phyloP scores from a whole-genome alignment of 805 yeast genomes.

The Kockiozyma suomiensis region DNA sequence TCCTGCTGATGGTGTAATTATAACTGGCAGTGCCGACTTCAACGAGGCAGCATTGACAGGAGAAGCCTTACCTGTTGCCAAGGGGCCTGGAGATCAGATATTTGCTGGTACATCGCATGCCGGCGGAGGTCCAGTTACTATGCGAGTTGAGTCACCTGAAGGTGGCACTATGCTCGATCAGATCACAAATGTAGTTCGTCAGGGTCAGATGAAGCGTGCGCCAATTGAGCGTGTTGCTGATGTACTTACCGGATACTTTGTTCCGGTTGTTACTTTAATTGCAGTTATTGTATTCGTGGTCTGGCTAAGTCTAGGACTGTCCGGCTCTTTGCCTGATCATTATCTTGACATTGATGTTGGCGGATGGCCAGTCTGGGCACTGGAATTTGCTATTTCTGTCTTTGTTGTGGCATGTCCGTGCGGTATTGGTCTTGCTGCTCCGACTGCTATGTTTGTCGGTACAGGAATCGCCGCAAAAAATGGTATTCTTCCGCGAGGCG shows the following conservation, averaged over 20 bases:
- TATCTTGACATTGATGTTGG: slow-evolving; percentile 69
- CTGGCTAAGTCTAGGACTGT: slow-evolving; percentile 63
- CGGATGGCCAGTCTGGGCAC: slow-evolving; percentile 77
- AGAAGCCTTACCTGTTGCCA: slow-evolving; percentile 65
- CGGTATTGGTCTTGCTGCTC: slow-evolving; percentile 83
- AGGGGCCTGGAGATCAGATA: slow-evolving; percentile 62
- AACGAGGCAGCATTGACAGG: slow-evolving; percentile 93
- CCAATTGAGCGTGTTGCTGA: slow-evolving; percentile 76
- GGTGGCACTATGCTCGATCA: slow-evolving; percentile 70
- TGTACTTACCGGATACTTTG: slow-evolving; percentile 67
- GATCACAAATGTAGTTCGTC: slow-evolving; percentile 68
- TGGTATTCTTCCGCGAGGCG: slow-evolving; percentile 77
- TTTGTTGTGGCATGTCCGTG: slow-evolving; percentile 86
- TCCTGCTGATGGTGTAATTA: slow-evolving; percentile 79
- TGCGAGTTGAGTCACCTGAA: slow-evolving; percentile 58
- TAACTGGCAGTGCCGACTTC: slow-evolving; percentile 73
- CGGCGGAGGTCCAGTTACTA: slow-evolving; percentile 58
- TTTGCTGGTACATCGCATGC: slow-evolving; percentile 73
- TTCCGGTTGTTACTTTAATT: slow-evolving; percentile 63
- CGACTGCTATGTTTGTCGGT: slow-evolving; percentile 80
- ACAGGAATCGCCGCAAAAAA: slow-evolving; percentile 75
- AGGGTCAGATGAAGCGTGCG: slow-evolving; percentile 71
- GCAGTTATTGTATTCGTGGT: slow-evolving; percentile 68
- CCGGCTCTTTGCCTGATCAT: slow-evolving; percentile 54
- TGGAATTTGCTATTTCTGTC: slow-evolving; percentile 75